Conservation (phyloP, 2,329 filamentous ascomycete genomes). For the Fusarium lyarnte region DNA sequence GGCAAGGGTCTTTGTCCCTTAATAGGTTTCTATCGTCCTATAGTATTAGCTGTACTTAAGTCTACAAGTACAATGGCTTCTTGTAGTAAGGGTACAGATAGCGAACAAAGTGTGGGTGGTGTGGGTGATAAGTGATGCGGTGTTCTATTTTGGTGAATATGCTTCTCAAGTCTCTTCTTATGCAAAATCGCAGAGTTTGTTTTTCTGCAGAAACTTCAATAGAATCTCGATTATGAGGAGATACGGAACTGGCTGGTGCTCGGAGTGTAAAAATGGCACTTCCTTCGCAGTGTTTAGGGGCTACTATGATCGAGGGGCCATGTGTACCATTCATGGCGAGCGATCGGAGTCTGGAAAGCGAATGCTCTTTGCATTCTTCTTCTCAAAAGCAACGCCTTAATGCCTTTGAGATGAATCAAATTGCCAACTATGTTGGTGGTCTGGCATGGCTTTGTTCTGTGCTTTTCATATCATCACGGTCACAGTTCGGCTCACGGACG, state of each 20-base stretch:
- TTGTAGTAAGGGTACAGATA: not conserved
- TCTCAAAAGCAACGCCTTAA: not conserved
- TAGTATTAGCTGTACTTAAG: not conserved
- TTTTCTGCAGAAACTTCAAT: not conserved
- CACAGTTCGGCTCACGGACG: not conserved
- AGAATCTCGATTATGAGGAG: not conserved
- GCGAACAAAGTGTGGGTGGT: not conserved
- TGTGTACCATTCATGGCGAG: not conserved
- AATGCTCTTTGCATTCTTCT: not conserved
- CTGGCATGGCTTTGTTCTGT: not conserved
- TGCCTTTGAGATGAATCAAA: not conserved
- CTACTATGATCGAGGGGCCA: not conserved
- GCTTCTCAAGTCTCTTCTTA: not conserved
- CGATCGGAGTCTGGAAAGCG: not conserved
- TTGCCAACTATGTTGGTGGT: not conserved
- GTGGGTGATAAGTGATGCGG: not conserved
- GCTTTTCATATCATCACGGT: not conserved
- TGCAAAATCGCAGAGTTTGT: not conserved
- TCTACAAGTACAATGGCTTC: not conserved
- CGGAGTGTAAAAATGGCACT: not conserved
- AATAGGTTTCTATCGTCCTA: not conserved
- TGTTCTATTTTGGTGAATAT: not conserved
- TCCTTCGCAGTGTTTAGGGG: not conserved
- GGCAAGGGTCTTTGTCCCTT: not conserved
- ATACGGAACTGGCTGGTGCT: not conserved